Base-by-base conservation (phyloP, 2,329 filamentous ascomycete genomes). In the Metarhizium robertsii region DNA sequence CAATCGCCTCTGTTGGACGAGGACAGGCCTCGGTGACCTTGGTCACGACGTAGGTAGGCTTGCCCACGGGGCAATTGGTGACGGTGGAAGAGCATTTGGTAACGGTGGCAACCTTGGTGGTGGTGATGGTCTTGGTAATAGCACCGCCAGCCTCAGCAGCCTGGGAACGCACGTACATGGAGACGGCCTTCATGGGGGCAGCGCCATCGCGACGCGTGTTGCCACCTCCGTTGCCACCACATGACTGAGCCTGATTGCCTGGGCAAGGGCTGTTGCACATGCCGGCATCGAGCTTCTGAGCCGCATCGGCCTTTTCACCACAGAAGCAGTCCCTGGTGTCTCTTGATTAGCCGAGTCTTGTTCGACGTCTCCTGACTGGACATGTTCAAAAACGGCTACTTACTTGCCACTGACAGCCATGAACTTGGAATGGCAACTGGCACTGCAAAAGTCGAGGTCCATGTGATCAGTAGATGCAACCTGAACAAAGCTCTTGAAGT, bases 281-380 rank as follows among this genome's bases (percentile, higher is more conserved):
- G 2, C 34, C 54, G n/a, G 58, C 53, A 49, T 34, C 8, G 3
- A 66, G 55, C 40, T 56, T 25, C 40, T 49, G 38, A 5, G 58
- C 55, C 16, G 34, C 49, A 18, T 18, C 18, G 13, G 53, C 34
- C n/a, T 6, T 13, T 0, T 43, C 52, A 7, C 65, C 66, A 50
- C 69, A 71, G 62, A 66, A 67, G 59, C 69, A 71, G 53, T 64
- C 60, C 51, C 65, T 67, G 8, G 5, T 8, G 2, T 14, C 36
- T 20, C 49, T 13, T 10, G 4, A 25, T 14, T 13, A 20, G 4
- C n/a, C 13, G 25, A 11, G 55, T 61, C 25, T 16, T 34, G 32
- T 34, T 34, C 32, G 32, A 11, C 32, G 32, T 34, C 2, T 34
- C 7, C 7, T 34, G 32, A 1, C 7, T 34, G 10, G 32, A 11